Base-by-base conservation (phyloP, 768 basidiomycete species). In the Leccinum obscurum region DNA sequence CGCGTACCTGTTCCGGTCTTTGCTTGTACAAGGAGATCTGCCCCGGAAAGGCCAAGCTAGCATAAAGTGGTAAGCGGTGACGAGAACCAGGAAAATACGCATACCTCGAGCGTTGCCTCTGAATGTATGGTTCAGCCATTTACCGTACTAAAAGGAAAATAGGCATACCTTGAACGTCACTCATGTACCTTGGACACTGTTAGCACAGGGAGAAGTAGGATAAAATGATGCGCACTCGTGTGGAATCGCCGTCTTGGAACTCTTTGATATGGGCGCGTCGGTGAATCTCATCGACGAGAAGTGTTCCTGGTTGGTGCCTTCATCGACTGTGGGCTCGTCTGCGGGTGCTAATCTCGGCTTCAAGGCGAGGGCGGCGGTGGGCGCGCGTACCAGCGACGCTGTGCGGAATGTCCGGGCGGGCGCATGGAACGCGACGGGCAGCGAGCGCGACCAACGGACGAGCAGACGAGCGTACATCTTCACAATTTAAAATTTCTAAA, bases 1-100 rank as follows among this genome's bases (percentile, higher is more conserved):
- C n/a, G 54, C 75, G 77, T 76, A 72, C 86, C 87, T 13, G 87
- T 88, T 32, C 85, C 85, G 2, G 85, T 87, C 63, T 82, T 82
- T 34, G 82, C 82, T 57, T 83, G 82, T 0, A 82, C 82, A 17
- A 83, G 72, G 4, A 82, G 74, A 66, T 82, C 81, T 55, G 67
- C 67, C 3, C 81, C 81, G 9, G 65, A 65, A n/a, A 82, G 72
- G 7, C 76, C 81, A 51, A 63, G 68, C 79, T 80, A 58, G 20
- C 3, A 49, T 26, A 17, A 22, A 52, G 26, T 20, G 30, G 55
- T 68, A 2, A 66, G 59, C 28, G 58, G 39, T 17, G 13, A 46
- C 15, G 37, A 41, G 13, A 11, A n/a, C 28, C 15, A 32, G 4
- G 8, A 6, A 35, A 44, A 20, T 50, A 10, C 3, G 28, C 49